Evolutionary conservation across 176 grass and related monocot species (phyloP), one percentile per base, ranked within the genome.

Genomic region (Guadua angustifolia): DNA sequence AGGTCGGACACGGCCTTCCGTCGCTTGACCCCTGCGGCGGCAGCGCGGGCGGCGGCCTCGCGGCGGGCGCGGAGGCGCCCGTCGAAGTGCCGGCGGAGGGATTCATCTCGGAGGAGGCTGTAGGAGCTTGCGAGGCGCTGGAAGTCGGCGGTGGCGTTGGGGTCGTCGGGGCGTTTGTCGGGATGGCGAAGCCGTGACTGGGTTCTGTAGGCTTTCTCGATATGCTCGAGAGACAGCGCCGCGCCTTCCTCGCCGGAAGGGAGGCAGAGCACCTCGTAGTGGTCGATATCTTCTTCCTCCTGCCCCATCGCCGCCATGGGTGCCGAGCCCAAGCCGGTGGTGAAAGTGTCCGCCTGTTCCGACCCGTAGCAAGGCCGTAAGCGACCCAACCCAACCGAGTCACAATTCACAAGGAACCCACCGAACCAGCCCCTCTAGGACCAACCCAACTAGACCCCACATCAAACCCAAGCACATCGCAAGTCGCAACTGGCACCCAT

Each of bases 91-190:
- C 87, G 85, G 71, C 93, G 89, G n/a, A 82, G 50, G 19, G 88
- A 72, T 76, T 99, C 93, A 66, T 95, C 93, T 1, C 86, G 83
- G 57, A 98, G 82, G 61, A 95, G 7, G 39, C 92, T 87, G 83
- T 95, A 95, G 18, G 93, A 95, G 77, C 82, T 66, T 9, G 73
- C 75, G 64, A 99, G 96, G 32, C 39, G 44, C 80, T 99, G 91
- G 83, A 99, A 99, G 64, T 99, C 93, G 38, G 93, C 87, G 79
- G 91, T 98, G 77, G 95, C 93, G 81, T 89, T 82, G 77, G 93
- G 89, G 38, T 95, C 89, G 74, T 92, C 80, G 56, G 83, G 91
- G 33, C 91, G 91, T 57, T 98, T 98, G 72, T 98, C 93, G 19
- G 91, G 96, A 39, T 99, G 91, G 5, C 96, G 93, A 9, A 90